Evolutionary conservation across 257 asterid genomes (phyloP), one percentile per base, ranked within the genome.

Genomic region (Nicotiana obtusifolia): DNA sequence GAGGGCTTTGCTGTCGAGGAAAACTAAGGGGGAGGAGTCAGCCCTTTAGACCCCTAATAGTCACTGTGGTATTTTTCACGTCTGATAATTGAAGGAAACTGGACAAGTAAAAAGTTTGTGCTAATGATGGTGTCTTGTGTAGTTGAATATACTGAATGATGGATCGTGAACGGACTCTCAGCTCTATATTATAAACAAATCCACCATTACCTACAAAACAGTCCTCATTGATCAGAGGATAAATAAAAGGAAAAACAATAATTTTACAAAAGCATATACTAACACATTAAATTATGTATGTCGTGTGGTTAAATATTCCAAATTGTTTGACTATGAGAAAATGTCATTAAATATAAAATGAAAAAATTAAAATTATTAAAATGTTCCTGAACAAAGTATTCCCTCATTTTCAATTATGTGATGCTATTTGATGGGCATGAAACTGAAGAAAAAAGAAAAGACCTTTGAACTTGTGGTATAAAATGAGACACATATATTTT

Each of bases 91-190:
- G 79, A 75, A 75, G 62, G 24, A 7, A 87, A 83, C 85, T 87
- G 80, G 92, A 89, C 93, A 87, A 71, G 88, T 80, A 86, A 81
- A 81, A 75, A 47, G 79, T 82, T 79, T 67, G 84, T 19, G 57
- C 79, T 65, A 86, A 93, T 93, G 80, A 91, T 91, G 91, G 47
- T 90, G 97, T 89, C 94, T 81, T 86, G 83, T 87, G 68, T 82
- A 83, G 87, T 85, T 79, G 85, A 87, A 80, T 85, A 85, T 53
- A 81, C 71, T 53, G 81, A 84, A 83, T 86, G 88, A 87, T 87
- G 86, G 41, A 64, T 83, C 66, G 37, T 76, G 78, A 80, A 84
- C 59, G 57, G 67, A 60, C 67, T 28, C 81, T 62, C 82, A 56
- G 30, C 76, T 24, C 44, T 33, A 60, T 35, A 69, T 37, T 37